Conservation (phyloP, 1,139 yeast genomes). For the Magnusiomyces ingens region DNA sequence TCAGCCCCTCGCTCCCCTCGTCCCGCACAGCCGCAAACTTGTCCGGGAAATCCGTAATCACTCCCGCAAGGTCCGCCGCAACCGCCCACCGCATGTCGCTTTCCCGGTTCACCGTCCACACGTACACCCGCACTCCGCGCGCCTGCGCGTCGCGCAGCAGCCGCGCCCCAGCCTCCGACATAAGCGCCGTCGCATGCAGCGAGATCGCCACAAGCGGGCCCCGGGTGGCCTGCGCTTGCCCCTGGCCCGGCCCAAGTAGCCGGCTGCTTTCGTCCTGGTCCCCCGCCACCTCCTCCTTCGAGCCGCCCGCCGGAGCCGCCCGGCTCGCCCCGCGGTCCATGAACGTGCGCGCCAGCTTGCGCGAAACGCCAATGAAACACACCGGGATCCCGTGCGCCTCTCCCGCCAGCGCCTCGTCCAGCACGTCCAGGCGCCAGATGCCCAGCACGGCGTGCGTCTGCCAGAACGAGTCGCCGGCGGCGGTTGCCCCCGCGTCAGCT, state of each 20-base stretch:
- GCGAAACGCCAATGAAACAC: conserved; percentile 46
- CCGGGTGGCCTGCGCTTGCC: too few species aligned
- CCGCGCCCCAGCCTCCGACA: conserved; percentile 33
- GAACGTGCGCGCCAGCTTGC: conserved; percentile 33
- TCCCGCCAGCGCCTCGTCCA: conserved; percentile 43
- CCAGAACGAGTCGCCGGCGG: conserved; percentile 46
- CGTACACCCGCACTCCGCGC: conserved; percentile 49
- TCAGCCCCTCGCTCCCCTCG: background rate
- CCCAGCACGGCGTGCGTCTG: conserved; percentile 64
- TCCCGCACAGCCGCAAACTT: conserved; percentile 17
- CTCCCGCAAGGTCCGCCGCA: conserved; percentile 49
- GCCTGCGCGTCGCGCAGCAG: conserved; percentile 34
- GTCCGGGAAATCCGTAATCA: conserved; percentile 56
- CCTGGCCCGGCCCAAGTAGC: too few species aligned
- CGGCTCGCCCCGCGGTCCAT: conserved; percentile 19
- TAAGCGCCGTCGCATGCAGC: conserved; percentile 24
- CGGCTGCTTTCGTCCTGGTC: too few species aligned
- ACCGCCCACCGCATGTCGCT: conserved; percentile 40
- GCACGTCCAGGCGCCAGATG: conserved; percentile 66
- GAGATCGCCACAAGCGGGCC: conserved; percentile 31
- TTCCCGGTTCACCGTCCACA: conserved; percentile 73
- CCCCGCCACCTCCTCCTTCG: background rate
- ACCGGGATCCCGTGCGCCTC: conserved; percentile 41
- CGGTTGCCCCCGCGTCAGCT: conserved; percentile 31
- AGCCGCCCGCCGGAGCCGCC: conserved; percentile 2